Evolutionary conservation across 805 yeast genomes (phyloP).

Genomic region (Candida andamanensis): DNA sequence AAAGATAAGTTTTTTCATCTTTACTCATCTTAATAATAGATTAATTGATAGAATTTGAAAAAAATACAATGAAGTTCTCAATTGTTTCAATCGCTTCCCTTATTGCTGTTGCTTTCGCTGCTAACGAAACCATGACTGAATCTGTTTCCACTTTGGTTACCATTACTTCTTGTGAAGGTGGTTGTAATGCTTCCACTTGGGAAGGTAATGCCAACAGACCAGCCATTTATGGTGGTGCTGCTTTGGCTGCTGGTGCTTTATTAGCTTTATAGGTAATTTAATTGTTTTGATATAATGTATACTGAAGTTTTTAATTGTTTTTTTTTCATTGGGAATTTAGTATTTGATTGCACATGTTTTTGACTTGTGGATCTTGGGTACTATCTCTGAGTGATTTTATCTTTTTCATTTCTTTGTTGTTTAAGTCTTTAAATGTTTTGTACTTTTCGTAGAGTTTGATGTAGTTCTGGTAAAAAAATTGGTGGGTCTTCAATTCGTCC

Average conservation of each 20-base stretch:
- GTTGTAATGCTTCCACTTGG: constrained; percentile 10
- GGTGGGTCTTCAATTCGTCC: constrained; percentile 22
- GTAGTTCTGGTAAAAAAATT: constrained; percentile 27
- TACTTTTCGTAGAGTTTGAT: constrained; percentile 25
- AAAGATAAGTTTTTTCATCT: no score
- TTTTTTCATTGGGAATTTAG: constrained; percentile 12
- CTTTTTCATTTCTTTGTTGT: constrained; percentile 9
- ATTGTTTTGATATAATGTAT: not conserved
- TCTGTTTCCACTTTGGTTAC: constrained; percentile 21
- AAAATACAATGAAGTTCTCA: constrained; percentile 5
- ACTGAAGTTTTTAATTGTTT: not conserved
- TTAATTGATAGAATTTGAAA: no score
- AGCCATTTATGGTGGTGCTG: constrained; percentile 11
- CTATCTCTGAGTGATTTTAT: constrained; percentile 17
- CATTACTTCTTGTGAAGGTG: constrained; percentile 18
- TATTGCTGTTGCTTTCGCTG: constrained; percentile 13
- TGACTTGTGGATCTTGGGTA: constrained; percentile 16
- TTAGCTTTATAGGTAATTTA: constrained; percentile 8
- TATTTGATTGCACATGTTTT: constrained; percentile 19
- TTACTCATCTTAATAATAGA: no score
- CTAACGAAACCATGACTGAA: constrained; percentile 12
- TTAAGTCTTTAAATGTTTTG: constrained; percentile 12
- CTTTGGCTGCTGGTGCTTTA: constrained; percentile 8
- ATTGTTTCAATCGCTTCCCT: constrained; percentile 7
- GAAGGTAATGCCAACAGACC: constrained; percentile 7